phyloP scores from a whole-genome alignment of 2,329 filamentous ascomycete genomes.

The Exophiala dermatitidis region DNA sequence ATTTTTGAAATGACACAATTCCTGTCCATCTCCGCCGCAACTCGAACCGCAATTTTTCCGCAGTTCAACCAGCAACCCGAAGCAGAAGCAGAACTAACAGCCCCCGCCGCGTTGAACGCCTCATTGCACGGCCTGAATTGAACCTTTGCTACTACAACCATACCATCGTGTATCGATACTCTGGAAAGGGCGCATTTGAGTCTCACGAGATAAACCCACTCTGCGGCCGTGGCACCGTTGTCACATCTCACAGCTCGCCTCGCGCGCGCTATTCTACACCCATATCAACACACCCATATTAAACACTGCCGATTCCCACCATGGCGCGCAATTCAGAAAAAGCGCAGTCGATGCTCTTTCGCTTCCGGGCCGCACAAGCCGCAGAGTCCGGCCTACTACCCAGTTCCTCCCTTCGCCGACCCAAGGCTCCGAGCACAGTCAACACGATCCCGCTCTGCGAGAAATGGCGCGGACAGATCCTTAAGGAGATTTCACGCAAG shows the following conservation, averaged over 20 bases:
- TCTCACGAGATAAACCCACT: no score
- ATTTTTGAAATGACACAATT: not conserved
- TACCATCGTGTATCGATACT: no score
- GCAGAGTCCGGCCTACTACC: slow-evolving; percentile 95
- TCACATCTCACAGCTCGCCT: no score
- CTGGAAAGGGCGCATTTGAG: no score
- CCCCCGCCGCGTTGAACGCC: not conserved
- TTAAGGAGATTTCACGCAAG: slow-evolving; percentile 95
- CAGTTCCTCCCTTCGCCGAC: slow-evolving; percentile 78
- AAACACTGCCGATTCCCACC: slow-evolving; percentile 32
- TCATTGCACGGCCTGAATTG: no score
- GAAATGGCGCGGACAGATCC: slow-evolving; percentile 95
- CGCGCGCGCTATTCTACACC: no score
- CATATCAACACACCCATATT: no score
- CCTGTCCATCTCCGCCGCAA: no score
- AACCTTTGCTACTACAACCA: no score
- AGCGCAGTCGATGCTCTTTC: slow-evolving; percentile 99
- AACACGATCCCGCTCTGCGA: slow-evolving; percentile 80
- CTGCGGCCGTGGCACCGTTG: no score
- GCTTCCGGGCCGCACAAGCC: slow-evolving; percentile 95
- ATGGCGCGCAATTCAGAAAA: slow-evolving; percentile 94
- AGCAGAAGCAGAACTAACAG: not conserved
- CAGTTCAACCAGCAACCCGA: not conserved
- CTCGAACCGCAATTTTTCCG: slow-evolving; percentile 1
- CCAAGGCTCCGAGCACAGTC: slow-evolving; percentile 83